phyloP scores from a whole-genome alignment of 306 rosid genomes.

The Corylus avellana region DNA sequence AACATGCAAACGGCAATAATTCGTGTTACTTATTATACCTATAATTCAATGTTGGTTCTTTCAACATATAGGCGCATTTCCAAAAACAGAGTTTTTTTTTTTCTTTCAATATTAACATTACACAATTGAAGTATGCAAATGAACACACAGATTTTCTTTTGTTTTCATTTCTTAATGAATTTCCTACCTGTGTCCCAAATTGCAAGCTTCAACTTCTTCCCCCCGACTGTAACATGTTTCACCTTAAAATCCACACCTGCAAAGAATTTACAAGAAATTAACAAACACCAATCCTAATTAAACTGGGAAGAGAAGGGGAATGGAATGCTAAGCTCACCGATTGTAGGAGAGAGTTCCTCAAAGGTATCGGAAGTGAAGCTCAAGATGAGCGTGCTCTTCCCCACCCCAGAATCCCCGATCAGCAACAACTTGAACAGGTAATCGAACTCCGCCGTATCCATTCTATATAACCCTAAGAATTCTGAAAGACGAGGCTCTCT shows the following conservation, averaged over 20 bases:
- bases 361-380: slow-evolving; percentile 63
- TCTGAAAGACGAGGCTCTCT: too few species aligned
- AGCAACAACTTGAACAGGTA: slow-evolving; percentile 76
- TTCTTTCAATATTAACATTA: background rate
- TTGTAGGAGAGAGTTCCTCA: slow-evolving; percentile 87
- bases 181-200: slow-evolving; percentile 90
- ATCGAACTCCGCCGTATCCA: slow-evolving; percentile 74
- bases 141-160: too few species aligned
- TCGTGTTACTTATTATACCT: too few species aligned
- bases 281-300: background rate
- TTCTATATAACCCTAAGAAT: slow-evolving; percentile 5
- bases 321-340: slow-evolving; percentile 13
- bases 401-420: slow-evolving; percentile 87
- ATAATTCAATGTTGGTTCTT: too few species aligned
- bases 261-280: slow-evolving; percentile 12
- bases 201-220: slow-evolving; percentile 82
- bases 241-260: slow-evolving; percentile 91
- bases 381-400: slow-evolving; percentile 77
- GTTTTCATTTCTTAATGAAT: too few species aligned
- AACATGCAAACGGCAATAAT: too few species aligned
- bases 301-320: background rate
- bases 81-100: too few species aligned
- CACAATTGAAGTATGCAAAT: background rate
- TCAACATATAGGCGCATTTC: too few species aligned
- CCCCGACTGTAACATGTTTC: slow-evolving; percentile 57